phyloP scores from a whole-genome alignment of 805 yeast species.

The Wickerhamiella allomyrinae region DNA sequence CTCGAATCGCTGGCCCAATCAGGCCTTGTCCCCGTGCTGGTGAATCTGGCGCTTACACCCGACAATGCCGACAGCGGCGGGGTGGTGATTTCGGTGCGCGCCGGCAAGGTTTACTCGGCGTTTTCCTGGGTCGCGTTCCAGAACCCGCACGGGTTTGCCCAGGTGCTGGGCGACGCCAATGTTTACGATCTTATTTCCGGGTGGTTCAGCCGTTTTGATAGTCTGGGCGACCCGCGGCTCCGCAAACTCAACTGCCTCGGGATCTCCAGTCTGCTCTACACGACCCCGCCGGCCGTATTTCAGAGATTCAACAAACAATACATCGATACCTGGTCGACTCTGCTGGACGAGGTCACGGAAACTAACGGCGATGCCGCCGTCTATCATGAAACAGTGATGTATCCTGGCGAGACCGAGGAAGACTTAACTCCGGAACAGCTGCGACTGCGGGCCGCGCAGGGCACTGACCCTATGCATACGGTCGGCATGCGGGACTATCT shows the following conservation, averaged over 20 bases:
- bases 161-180: conserved; percentile 1
- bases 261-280: conserved; percentile 6
- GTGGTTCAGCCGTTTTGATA: conserved; percentile 28
- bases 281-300: conserved; percentile 8
- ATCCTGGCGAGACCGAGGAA: conserved; percentile 14
- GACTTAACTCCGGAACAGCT: conserved; percentile 15
- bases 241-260: conserved; percentile 58
- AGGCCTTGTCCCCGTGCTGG: conserved; percentile 5
- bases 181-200: conserved; percentile 1
- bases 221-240: conserved; percentile 59
- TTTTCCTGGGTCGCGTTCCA: conserved; percentile 7
- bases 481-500: conserved; percentile 36
- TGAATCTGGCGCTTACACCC: background rate
- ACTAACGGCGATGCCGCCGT: conserved; percentile 33
- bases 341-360: conserved; percentile 68
- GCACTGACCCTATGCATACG: conserved; percentile 39
- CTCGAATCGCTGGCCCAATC: background rate
- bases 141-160: conserved; percentile 5
- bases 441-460: conserved; percentile 25
- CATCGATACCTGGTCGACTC: conserved; percentile 34
- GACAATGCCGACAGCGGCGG: conserved; percentile 1
- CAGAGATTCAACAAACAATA: conserved; percentile 12
- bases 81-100: conserved; percentile 3
- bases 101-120: conserved; percentile 4
- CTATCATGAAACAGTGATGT: conserved; percentile 11